Evolutionary conservation across 805 yeast species (phyloP), one percentile per base, ranked within the genome.

Genomic region (Ogataea pini): DNA sequence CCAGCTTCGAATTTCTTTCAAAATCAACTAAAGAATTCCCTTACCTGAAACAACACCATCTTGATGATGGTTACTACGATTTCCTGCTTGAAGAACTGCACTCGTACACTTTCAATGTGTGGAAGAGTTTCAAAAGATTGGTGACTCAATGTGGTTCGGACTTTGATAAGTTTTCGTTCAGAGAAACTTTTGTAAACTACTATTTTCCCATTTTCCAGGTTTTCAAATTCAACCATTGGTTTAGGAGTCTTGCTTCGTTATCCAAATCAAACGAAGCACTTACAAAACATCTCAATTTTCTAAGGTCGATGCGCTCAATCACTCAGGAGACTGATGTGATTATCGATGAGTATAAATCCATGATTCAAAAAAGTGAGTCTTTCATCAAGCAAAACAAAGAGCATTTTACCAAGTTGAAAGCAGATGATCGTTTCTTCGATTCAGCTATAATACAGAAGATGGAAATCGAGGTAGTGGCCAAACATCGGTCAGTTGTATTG

Each of bases 151-250:
- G 41, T 13, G 58, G 54, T 4, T 39, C 52, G 3, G 50, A 52
- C 8, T 40, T 36, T 14, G 52, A 50, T 19, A 32, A 32, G 32
- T 42, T 19, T 20, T 41, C 46, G 6, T 56, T 56, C 42, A 29
- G 42, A 22, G 49, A 49, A 13, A 16, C 45, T 4, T 50, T 50
- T 31, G 42, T 48, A 20, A 31, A 44, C 24, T 33, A 41, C 7
- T 56, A 49, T 34, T 56, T 46, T 42, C 58, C 58, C 10, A 19
- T 32, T 1, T 54, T 56, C 39, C 60, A 54, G 37, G 60, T 49
- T 14, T 56, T 54, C 48, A 56, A 56, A 37, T 54, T 46, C 44
- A 56, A 56, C 29, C 60, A 56, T 42, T 52, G 57, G 58, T 48
- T 56, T 20, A 46, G 58, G 36, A 54, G 54, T 39, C 50, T 56